Evolutionary conservation across 805 yeast species (phyloP), one percentile per base, ranked within the genome.

Genomic region (Schizosaccharomyces osmophilus): DNA sequence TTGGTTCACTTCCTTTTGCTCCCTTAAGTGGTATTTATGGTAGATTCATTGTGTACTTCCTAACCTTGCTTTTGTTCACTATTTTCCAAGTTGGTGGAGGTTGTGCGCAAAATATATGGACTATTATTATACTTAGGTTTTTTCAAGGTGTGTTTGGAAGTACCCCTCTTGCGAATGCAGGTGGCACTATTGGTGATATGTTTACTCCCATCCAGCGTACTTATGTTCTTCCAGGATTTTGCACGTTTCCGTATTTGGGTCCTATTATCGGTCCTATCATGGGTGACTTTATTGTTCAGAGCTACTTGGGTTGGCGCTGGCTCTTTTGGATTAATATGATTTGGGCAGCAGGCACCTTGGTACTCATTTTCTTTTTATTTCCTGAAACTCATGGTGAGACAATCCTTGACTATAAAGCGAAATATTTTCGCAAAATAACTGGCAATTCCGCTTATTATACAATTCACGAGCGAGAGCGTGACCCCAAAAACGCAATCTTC

Each of bases 331-430:
- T 85, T 62, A 76, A 82, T 2, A 88, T 85, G 64, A 79, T 84
- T 61, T 69, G 83, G 68, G 77, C 78, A 19, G 72, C 75, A 1
- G 70, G 78, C 3, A 73, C 78, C 15, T 65, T 74, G 0, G 67
- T 77, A 1, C 29, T 62, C 9, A 62, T 64, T 41, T 59, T 68
- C 8, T 48, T 79, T 4, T 67, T 77, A 26, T 78, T 85, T 55
- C 95, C 95, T n/a, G 95, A 87, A 73, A 87, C 95, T 17, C 85
- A 83, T 71, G 87, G 90, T 2, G 95, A 95, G 5, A 85, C 82
- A 15, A 81, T 87, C 61, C 73, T 87, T 64, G 83, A 82, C 68
- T 77, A 69, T 61, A 80, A 83, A 70, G 95, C 95, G 32, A 71
- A 72, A 62, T 77, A 73, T 68, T 68, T 87, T 64, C 80, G 95